These are phyloP conservation scores for Samsoniella hepiali DNA, from an alignment of 2,329 filamentous ascomycete genomes.

Conservation along the genomic window DNA sequence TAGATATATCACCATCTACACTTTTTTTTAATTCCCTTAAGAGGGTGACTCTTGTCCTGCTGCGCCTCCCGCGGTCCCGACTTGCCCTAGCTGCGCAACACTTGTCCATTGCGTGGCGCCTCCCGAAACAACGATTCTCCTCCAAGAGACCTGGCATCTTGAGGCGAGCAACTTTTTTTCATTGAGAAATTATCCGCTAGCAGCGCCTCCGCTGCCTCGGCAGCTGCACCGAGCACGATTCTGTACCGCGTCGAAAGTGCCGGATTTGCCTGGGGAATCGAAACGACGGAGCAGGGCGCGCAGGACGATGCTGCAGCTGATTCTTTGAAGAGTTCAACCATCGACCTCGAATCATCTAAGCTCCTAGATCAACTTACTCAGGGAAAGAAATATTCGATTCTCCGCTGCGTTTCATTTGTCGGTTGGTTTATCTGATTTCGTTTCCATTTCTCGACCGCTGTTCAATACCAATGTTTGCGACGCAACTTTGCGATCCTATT, in stretches of 20 bases:
- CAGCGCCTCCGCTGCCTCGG: not conserved
- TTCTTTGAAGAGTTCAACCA: not conserved
- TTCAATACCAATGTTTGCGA: constrained; percentile 18
- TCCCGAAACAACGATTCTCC: not conserved
- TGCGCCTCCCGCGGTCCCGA: constrained; percentile 1
- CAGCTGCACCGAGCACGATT: not conserved
- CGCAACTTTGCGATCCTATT: constrained; percentile 18
- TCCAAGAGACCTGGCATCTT: not conserved
- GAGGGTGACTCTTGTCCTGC: not conserved
- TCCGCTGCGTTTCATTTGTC: constrained; percentile 1
- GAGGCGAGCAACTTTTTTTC: constrained; percentile 1
- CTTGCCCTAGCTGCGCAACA: constrained; percentile 1
- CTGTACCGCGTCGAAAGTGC: not conserved
- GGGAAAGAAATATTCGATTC: not conserved
- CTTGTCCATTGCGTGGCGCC: constrained; percentile 1
- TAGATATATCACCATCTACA: constrained; percentile 18
- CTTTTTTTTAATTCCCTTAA: constrained; percentile 2
- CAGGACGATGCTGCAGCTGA: constrained; percentile 4
- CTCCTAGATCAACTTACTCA: not conserved
- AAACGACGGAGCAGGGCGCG: not conserved
- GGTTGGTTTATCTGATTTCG: constrained; percentile 12
- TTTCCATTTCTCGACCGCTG: constrained; percentile 3
- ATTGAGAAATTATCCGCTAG: constrained; percentile 4
- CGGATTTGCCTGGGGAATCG: not conserved
- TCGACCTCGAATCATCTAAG: not conserved